phyloP scores from a whole-genome alignment of 352 stramenopile species.

The Phytophthora ohioensis region DNA sequence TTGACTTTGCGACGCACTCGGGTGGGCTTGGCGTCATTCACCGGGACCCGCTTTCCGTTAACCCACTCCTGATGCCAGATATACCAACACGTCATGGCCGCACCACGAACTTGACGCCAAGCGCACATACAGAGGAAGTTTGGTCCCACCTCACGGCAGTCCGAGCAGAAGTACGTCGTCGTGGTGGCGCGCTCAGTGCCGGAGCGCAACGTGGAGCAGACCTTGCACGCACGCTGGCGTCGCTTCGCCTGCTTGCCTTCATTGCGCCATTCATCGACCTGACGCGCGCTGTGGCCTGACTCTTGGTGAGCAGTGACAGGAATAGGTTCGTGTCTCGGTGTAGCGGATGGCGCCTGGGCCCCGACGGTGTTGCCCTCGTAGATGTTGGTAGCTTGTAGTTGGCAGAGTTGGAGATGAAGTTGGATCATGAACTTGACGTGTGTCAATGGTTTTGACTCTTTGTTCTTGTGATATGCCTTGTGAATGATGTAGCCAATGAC shows the following conservation, averaged over 20 bases:
- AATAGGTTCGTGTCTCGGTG: not conserved
- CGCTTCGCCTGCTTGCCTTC: not conserved
- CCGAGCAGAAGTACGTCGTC: not conserved
- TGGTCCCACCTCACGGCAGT: not conserved
- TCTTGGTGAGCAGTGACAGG: not conserved
- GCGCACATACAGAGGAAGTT: conserved; percentile 2
- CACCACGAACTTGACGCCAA: not conserved
- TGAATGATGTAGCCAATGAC: not conserved
- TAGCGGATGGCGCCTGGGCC: not conserved
- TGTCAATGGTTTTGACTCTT: not conserved
- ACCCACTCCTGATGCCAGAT: conserved; percentile 12
- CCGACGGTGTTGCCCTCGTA: not conserved
- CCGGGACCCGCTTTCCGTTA: conserved; percentile 7
- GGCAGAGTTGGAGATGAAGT: not conserved
- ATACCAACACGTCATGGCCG: conserved; percentile 10
- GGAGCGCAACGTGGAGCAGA: not conserved
- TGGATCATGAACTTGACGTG: conserved; percentile 7
- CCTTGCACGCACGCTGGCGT: not conserved
- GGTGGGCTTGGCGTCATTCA: not conserved
- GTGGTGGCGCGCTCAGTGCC: not conserved
- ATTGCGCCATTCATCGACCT: not conserved
- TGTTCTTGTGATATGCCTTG: conserved; percentile 1
- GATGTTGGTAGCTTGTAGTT: not conserved
- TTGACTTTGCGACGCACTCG: not conserved
- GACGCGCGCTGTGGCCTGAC: not conserved